Evolutionary conservation across 2,329 filamentous ascomycete species (phyloP).

Genomic region (Neofusicoccum laricinum): DNA sequence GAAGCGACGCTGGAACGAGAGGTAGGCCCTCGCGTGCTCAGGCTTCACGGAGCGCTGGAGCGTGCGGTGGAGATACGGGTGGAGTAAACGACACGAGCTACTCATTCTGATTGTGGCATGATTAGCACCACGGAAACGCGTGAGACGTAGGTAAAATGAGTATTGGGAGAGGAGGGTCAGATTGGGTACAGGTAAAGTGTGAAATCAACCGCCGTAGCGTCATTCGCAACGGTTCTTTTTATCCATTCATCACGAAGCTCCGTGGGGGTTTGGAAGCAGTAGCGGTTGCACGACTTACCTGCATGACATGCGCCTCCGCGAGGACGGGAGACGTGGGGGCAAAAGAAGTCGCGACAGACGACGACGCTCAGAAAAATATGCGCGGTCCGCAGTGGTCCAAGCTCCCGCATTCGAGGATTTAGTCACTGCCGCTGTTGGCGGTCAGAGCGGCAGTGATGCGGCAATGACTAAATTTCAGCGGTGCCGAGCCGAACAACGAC

Average conservation of each 20-base stretch:
- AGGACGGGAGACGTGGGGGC: background rate
- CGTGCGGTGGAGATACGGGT: conserved; percentile 52
- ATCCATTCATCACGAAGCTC: conserved; percentile 21
- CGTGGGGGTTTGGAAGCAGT: background rate
- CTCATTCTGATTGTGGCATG: conserved; percentile 45
- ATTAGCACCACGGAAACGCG: conserved; percentile 37
- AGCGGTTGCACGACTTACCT: conserved; percentile 10
- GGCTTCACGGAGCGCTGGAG: conserved; percentile 27
- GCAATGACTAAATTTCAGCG: background rate
- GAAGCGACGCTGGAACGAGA: conserved; percentile 36
- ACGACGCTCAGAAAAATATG: conserved; percentile 2
- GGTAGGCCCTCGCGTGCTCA: conserved; percentile 43
- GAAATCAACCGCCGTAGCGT: conserved; percentile 55
- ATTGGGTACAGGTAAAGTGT: conserved; percentile 18
- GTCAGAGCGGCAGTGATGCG: background rate
- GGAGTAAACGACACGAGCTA: conserved; percentile 51
- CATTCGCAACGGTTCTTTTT: conserved; percentile 68
- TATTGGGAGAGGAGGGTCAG: conserved; percentile 27
- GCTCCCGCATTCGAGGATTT: background rate
- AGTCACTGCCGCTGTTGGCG: background rate
- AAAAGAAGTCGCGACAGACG: background rate
- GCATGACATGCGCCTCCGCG: background rate
- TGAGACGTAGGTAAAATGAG: background rate
- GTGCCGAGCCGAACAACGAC: conserved; percentile 9
- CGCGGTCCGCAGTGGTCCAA: conserved; percentile 1